Base-by-base conservation (phyloP, 345 rosid species). In the Eucalyptus victrix region DNA sequence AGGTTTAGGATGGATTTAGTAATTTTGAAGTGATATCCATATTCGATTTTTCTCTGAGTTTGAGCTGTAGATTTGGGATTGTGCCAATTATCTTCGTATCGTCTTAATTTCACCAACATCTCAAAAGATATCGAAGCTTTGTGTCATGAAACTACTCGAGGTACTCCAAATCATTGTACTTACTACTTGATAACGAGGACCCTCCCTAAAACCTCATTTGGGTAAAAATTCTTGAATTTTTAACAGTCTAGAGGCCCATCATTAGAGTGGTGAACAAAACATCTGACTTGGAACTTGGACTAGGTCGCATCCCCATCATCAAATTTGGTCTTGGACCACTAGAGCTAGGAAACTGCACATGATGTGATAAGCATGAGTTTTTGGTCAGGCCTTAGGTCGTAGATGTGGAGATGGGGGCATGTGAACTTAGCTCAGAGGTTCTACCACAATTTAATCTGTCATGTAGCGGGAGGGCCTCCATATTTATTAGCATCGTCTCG, bases 61-160 rank as follows among this genome's bases (percentile, higher is more conserved):
- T 17, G 42, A 69, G 80, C 6, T 9, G 2, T 0, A 3, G 6
- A 17, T 9, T 69, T 0, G 6, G 7, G 42, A 34, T 69, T 0
- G 6, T 65, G 76, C 11, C 10, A 65, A n/a, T 65, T 16, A 30
- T 65, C 37, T 30, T 14, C 0, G 1, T 65, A 18, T 30, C 3
- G 2, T 69, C 42, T 32, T 18, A 69, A 69, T 69, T 69, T 69
- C 37, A 69, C 21, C 24, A 5, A 34, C 6, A 21, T 69, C 80
- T 69, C 7, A 4, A 9, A 32, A 69, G 42, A 9, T 3, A 32
- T 19, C 2, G 7, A 5, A 69, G 23, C 80, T 32, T 17, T n/a
- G 24, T 34, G 42, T 69, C 23, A 9, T 17, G 42, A 69, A 34
- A 32, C 42, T 32, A 32, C 7, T 69, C 7, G 7, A 32, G 37